Base-by-base conservation (phyloP, 495 filamentous ascomycete genomes). In the Aspergillus asperescens region DNA sequence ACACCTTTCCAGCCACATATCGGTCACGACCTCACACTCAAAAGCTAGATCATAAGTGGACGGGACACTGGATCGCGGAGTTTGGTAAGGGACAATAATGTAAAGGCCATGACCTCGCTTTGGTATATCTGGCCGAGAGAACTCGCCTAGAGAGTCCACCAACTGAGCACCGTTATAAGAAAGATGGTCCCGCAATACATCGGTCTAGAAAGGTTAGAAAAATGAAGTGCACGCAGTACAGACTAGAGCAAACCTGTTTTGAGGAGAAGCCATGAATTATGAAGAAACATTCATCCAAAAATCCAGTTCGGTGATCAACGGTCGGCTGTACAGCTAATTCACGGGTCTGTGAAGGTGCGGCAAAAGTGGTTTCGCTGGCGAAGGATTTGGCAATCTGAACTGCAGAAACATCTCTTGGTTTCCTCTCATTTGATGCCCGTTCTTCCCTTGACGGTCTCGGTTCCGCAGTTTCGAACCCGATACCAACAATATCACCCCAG, bases 1-100 rank as follows among this genome's bases (percentile, higher is more conserved):
- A 64, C 92, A 97, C 37, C 81, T 77, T 68, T 98, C 93, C 31
- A 97, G 75, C 83, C 92, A 98, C 77, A 91, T 93, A 57, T 95
- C 88, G 8, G 89, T 96, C 31, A 95, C 86, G 37, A 84, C 66
- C 28, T 69, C 66, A 48, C 72, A 70, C 50, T 67, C 72, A 28
- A 75, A 73, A 5, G 69, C 68, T 55, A 65, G 63, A 44, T 74
- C 71, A 52, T 72, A 65, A 27, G 71, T 66, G 1, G 65, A 69
- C 28, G 76, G 67, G 43, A 72, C 53, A 19, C 69, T 54, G 10
- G 61, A 58, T 28, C 52, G 61, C 12, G 68, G 64, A 12, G 69
- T 72, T 32, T 68, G 73, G 57, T 82, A 79, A 7, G 82, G 79
- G 18, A 83, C 74, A 46, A 85, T 72, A 22, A 81, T 66, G 55